phyloP scores from a whole-genome alignment of 768 basidiomycete species.

The Tylopilus sp. region DNA sequence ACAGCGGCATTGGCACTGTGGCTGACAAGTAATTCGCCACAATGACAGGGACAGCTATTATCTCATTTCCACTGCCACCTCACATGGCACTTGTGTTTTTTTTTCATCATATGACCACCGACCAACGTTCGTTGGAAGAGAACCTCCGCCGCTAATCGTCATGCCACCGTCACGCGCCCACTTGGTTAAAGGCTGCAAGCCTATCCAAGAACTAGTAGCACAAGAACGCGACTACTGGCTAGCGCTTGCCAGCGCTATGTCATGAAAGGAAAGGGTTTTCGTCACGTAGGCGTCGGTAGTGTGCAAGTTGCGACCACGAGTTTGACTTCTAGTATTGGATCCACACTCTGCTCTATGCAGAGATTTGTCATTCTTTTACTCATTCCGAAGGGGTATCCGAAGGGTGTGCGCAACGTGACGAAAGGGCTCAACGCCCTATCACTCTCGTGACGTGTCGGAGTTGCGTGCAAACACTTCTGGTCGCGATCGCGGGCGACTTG shows the following conservation, averaged over 20 bases:
- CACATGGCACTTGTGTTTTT: slow-evolving; percentile 1
- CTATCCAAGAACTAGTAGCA: background rate
- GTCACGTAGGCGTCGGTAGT: background rate
- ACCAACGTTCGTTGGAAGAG: background rate
- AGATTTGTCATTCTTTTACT: background rate
- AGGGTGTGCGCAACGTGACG: background rate
- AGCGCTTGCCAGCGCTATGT: background rate
- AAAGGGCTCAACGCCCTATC: background rate
- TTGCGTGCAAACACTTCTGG: background rate
- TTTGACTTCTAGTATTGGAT: background rate
- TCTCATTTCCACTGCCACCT: slow-evolving; percentile 15
- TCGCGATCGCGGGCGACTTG: background rate
- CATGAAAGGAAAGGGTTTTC: background rate
- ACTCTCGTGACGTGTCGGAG: background rate
- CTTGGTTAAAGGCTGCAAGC: background rate
- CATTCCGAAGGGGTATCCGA: background rate
- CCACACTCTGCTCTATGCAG: background rate
- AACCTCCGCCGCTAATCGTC: background rate
- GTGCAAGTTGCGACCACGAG: background rate
- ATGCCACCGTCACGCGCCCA: background rate
- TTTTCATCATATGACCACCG: background rate
- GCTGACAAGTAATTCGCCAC: background rate
- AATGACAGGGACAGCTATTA: slow-evolving; percentile 6
- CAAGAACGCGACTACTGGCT: background rate
- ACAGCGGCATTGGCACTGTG: slow-evolving; percentile 13